Conservation (phyloP, 1,284 basidiomycete genomes). For the Cutaneotrichosporon mucoides region DNA sequence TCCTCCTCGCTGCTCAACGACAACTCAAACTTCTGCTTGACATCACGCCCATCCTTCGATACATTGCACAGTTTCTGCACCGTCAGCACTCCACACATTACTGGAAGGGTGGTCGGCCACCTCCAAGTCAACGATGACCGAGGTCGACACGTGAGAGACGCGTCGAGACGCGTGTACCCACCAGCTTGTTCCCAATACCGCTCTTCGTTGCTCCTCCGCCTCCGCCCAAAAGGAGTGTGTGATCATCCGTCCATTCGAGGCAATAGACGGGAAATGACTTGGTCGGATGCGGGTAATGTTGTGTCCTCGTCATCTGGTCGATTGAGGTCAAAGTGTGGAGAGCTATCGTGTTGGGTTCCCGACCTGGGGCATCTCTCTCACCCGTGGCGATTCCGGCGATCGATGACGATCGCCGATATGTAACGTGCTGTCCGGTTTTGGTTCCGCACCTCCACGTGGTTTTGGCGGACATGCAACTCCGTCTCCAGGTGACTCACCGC, state of each 20-base stretch:
- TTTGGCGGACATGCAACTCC: too few species aligned
- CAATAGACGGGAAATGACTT: slow-evolving; percentile 81
- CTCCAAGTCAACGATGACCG: too few species aligned
- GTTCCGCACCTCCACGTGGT: too few species aligned
- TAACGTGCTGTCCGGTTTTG: too few species aligned
- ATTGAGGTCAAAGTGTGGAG: not conserved
- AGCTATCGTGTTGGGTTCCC: not conserved
- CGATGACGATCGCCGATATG: too few species aligned
- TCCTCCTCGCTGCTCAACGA: slow-evolving; percentile 77
- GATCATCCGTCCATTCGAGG: slow-evolving; percentile 69
- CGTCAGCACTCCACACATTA: not conserved
- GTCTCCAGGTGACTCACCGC: too few species aligned
- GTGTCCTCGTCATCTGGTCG: slow-evolving; percentile 62
- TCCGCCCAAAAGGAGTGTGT: slow-evolving; percentile 77
- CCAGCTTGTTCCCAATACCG: slow-evolving; percentile 89
- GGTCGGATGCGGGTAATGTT: slow-evolving; percentile 70
- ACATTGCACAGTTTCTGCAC: slow-evolving; percentile 59
- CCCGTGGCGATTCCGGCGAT: too few species aligned
- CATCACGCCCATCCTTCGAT: slow-evolving; percentile 55
- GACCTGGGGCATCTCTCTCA: not conserved
- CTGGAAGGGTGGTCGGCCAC: too few species aligned
- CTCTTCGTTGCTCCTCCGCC: slow-evolving; percentile 76
- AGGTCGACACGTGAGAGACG: too few species aligned
- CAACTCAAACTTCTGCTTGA: slow-evolving; percentile 64
- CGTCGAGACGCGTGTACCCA: slow-evolving; percentile 48